Conservation (phyloP, 805 yeast species). For the Pichia manshurica region DNA sequence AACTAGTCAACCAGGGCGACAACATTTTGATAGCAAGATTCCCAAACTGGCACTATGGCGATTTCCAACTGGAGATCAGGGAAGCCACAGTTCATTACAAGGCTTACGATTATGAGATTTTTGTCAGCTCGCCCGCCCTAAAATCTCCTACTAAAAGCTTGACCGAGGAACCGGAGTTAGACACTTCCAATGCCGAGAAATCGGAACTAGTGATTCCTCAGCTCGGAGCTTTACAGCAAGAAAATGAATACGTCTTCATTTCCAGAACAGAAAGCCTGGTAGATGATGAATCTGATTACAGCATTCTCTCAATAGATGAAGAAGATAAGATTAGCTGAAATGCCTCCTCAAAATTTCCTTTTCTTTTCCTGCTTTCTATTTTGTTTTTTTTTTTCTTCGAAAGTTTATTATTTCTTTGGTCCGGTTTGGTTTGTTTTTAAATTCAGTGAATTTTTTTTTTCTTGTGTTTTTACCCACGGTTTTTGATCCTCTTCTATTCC, state of each 20-base stretch:
- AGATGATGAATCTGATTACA: constrained; percentile 6
- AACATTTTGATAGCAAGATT: not conserved
- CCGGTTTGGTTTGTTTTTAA: not conserved
- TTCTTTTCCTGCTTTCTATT: not conserved
- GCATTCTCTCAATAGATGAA: constrained; percentile 8
- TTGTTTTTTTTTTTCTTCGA: not conserved
- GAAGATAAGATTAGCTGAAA: not conserved
- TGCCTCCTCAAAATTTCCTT: too few species aligned
- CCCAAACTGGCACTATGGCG: constrained; percentile 1
- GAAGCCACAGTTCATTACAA: constrained; percentile 4
- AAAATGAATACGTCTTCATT: constrained; percentile 6
- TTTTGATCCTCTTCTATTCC: not conserved
- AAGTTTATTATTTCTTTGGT: too few species aligned
- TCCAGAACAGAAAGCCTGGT: constrained; percentile 1
- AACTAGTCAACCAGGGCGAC: not conserved
- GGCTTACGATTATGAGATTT: constrained; percentile 2
- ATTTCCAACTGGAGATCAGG: not conserved
- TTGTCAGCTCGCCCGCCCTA: not conserved
- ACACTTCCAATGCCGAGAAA: not conserved
- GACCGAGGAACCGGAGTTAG: not conserved
- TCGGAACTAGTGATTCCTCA: not conserved
- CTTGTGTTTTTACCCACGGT: not conserved
- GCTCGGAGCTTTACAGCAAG: not conserved
- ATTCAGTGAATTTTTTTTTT: not conserved
- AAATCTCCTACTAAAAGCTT: not conserved